Evolutionary conservation across 192 early-diverging fungal genomes (phyloP).

Genomic region (Coemansia sp.): DNA sequence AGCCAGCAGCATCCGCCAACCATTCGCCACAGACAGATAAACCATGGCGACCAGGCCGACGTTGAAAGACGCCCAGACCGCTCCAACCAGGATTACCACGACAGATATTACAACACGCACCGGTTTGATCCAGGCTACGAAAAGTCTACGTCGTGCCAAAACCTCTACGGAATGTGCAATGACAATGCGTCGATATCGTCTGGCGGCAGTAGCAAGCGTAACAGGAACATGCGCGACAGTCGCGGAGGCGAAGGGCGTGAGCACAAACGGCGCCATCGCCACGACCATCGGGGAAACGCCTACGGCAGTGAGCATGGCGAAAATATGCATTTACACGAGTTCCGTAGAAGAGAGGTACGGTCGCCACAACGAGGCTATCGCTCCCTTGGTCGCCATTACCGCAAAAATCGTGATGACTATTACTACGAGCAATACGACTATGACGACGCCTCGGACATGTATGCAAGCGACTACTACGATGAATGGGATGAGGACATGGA

Average conservation of each 20-base stretch:
- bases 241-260: conserved; percentile 5
- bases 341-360: conserved; percentile 21
- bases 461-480: conserved; percentile 33
- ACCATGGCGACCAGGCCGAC: not conserved
- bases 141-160: conserved; percentile 15
- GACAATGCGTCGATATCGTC: conserved; percentile 24
- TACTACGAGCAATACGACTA: conserved; percentile 38
- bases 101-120: conserved; percentile 5
- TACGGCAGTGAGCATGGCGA: conserved; percentile 27
- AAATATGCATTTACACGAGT: conserved; percentile 12
- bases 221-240: not conserved
- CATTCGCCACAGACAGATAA: conserved; percentile 2
- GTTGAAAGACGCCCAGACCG: not conserved
- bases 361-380: conserved; percentile 18
- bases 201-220: conserved; percentile 13
- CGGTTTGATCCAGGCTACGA: conserved; percentile 9
- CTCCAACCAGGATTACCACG: not conserved
- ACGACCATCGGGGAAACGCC: conserved; percentile 13
- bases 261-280: conserved; percentile 9
- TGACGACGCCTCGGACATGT: conserved; percentile 32
- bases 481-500: conserved; percentile 24
- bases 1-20: conserved; percentile 1
- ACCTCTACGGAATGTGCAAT: conserved; percentile 9
- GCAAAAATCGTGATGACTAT: conserved; percentile 7
- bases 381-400: conserved; percentile 9